phyloP scores from a whole-genome alignment of 2,329 filamentous ascomycete species.

The Remersonia thermophila region DNA sequence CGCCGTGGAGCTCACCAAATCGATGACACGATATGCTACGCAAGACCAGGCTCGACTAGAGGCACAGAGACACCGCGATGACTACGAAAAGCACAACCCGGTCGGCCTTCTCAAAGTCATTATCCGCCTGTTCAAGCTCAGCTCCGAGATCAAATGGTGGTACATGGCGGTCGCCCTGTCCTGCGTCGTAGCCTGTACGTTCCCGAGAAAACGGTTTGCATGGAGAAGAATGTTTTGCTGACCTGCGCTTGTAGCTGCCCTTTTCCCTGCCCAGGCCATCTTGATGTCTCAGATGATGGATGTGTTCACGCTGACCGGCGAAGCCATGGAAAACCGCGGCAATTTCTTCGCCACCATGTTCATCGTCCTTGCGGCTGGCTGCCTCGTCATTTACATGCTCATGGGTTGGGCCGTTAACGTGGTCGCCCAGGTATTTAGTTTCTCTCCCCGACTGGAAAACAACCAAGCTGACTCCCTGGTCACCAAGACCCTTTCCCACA shows the following conservation, averaged over 20 bases:
- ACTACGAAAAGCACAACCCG: slow-evolving; percentile 12
- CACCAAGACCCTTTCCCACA: slow-evolving; percentile 9
- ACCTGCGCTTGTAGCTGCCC: slow-evolving; percentile 2
- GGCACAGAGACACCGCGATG: slow-evolving; percentile 12
- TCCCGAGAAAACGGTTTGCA: no score
- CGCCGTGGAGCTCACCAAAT: slow-evolving; percentile 10
- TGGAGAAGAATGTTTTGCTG: neutral
- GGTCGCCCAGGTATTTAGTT: slow-evolving; percentile 14
- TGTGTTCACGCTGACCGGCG: slow-evolving; percentile 25
- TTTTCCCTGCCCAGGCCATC: slow-evolving; percentile 32
- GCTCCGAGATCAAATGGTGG: slow-evolving; percentile 11
- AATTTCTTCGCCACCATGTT: slow-evolving; percentile 47
- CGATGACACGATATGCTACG: slow-evolving; percentile 14
- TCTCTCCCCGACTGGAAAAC: no score
- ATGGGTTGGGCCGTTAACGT: slow-evolving; percentile 26
- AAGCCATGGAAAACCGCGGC: slow-evolving; percentile 25
- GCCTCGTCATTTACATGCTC: slow-evolving; percentile 32
- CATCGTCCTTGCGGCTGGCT: slow-evolving; percentile 29
- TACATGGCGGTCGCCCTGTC: slow-evolving; percentile 5
- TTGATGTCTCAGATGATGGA: slow-evolving; percentile 30
- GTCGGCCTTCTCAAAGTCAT: slow-evolving; percentile 10
- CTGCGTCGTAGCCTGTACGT: slow-evolving; percentile 25
- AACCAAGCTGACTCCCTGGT: neutral
- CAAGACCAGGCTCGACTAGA: slow-evolving; percentile 10
- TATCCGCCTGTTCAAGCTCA: slow-evolving; percentile 8